Conservation (phyloP, 1,139 yeast genomes). For the Scheffersomyces titani region DNA sequence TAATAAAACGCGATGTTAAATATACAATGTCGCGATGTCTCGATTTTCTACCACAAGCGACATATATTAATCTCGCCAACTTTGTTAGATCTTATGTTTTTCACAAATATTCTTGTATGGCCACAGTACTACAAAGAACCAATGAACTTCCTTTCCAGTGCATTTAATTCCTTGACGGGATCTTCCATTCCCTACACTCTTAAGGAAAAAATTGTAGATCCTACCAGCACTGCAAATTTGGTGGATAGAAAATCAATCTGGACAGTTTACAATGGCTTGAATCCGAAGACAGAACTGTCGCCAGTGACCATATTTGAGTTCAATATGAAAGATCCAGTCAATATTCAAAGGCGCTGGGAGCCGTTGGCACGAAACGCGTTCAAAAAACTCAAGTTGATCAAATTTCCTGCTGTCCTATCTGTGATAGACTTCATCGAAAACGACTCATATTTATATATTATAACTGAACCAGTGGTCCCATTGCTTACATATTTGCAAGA, state of each 20-base stretch:
- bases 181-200: conserved; percentile 58
- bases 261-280: conserved; percentile 50
- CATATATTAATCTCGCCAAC: neutral
- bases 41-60: neutral
- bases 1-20: neutral
- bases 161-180: conserved; percentile 56
- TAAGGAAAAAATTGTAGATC: conserved; percentile 41
- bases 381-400: conserved; percentile 64
- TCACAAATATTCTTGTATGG: neutral
- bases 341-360: conserved; percentile 28
- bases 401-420: conserved; percentile 76
- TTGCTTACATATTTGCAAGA: conserved; percentile 37
- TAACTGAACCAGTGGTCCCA: conserved; percentile 79
- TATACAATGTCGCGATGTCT: neutral
- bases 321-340: conserved; percentile 45
- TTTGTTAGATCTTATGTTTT: neutral
- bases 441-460: conserved; percentile 61
- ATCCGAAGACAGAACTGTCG: conserved; percentile 38
- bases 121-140: neutral
- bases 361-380: conserved; percentile 65
- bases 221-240: conserved; percentile 22
- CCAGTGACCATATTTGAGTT: conserved; percentile 65
- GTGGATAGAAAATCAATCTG: conserved; percentile 40
- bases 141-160: conserved; percentile 64
- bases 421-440: conserved; percentile 71